Conservation (phyloP, 768 basidiomycete species). For the Lactarius vividus region DNA sequence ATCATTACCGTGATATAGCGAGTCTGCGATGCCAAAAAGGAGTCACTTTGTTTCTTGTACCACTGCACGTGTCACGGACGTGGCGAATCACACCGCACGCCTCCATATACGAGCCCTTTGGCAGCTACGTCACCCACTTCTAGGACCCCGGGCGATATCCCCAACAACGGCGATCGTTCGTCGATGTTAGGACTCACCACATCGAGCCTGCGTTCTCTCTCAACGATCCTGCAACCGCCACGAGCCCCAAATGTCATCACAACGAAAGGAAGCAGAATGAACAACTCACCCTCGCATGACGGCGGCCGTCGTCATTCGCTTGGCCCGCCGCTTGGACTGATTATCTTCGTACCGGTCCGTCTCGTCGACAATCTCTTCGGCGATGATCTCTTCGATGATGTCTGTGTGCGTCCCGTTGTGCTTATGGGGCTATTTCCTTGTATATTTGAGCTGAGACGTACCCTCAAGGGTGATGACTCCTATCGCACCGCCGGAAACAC, state of each 20-base stretch:
- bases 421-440: not conserved
- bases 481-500: conserved; percentile 75
- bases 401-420: conserved; percentile 41
- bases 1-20: not conserved
- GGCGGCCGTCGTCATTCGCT: conserved; percentile 65
- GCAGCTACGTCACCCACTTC: not conserved
- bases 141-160: not conserved
- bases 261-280: not conserved
- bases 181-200: not conserved
- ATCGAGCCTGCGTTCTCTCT: conserved; percentile 42
- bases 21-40: not conserved
- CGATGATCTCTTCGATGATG: conserved; percentile 91
- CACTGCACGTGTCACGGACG: conserved; percentile 1
- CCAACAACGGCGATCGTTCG: conserved; percentile 23
- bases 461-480: conserved; percentile 91
- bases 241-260: not conserved
- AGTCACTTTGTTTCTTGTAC: conserved; percentile 55
- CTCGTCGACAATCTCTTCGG: conserved; percentile 95
- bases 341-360: conserved; percentile 91
- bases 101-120: not conserved
- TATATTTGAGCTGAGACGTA: conserved; percentile 27
- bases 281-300: conserved; percentile 72
- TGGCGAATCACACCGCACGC: conserved; percentile 7
- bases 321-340: conserved; percentile 70
- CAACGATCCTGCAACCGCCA: conserved; percentile 46